Base-by-base conservation (phyloP, 2,329 filamentous ascomycete genomes). In the Dothistroma pini region DNA sequence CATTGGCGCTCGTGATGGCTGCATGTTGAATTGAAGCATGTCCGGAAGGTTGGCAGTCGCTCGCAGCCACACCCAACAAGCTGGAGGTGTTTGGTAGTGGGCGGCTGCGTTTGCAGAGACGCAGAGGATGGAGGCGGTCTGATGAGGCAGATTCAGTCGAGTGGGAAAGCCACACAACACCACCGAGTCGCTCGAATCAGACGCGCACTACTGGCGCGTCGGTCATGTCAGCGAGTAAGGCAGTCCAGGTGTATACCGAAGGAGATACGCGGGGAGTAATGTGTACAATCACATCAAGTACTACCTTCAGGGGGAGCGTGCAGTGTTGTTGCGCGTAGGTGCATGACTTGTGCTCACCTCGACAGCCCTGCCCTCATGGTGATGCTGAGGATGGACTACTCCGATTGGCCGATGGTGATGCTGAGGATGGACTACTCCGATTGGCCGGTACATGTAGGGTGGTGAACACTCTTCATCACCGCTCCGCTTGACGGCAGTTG, bases 11-110 rank as follows among this genome's bases (percentile, higher is more conserved):
- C 48, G 22, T 51, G 10, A 29, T 25, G 29, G 51, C 29, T 32
- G 51, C 51, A 35, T 53, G 51, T 21, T 31, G 50, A 32, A 32
- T 5, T 53, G 50, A 53, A 53, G 50, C 50, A 53, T 53, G 31
- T 35, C 7, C 51, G 16, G 4, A 52, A 52, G 49, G 49, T 52
- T 52, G 49, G 8, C 19, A 11, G 16, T 9, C 14, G 25, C 16
- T 52, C 16, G 25, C 51, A n/a, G 25, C 31, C 25, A 35, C 51
- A 12, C 12, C 11, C 31, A 32, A 19, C n/a, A n/a, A n/a, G n/a
- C n/a, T n/a, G n/a, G n/a, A n/a, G n/a, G 14, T 14, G 29, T 9
- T 16, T 31, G 25, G 25, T 16, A 29, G 31, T 16, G 51, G 31
- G 4, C 22, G 25, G 31, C 51, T 31, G 29, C 9, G 10, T 21